Evolutionary conservation across 106 monocot species (phyloP), one percentile per base, ranked within the genome.

Genomic region (Triglochin maritima): DNA sequence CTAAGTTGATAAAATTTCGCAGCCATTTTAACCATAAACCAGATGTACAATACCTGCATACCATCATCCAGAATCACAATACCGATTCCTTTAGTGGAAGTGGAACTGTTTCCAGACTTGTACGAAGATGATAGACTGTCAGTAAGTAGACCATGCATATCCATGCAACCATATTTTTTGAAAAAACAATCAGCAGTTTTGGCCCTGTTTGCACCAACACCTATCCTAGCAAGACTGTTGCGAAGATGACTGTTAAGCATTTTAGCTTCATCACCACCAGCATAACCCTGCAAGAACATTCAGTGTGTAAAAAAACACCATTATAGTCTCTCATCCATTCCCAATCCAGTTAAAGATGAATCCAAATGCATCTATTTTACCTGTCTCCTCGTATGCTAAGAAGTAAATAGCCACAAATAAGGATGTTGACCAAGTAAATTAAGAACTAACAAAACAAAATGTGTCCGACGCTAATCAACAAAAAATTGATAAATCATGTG

Each of bases 31-130:
- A 52, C 52, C 11, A 52, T 8, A 11, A 55, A 55, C 4, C 14
- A 15, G 8, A 49, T 7, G 10, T 45, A 48, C 44, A 17, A 56
- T 80, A 95, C 95, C 94, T 90, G 95, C 85, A 96, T 88, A 11
- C 95, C 95, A 84, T 96, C 95, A 74, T 96, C 95, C 63, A 96
- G 57, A 77, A 96, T 74, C 49, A 74, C 76, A 60, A 69, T 59
- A 57, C 88, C 90, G 73, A 96, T 72, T 59, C 69, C 67, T 49
- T 64, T 67, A 70, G 46, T 47, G 2, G 47, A 60, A 70, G 46
- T 47, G 2, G 47, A 60, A 57, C 4, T 3, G 11, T 56, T 43
- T 73, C 66, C 65, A 63, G 49, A 75, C 12, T 73, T 58, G 45
- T n/a, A 29, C 29, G 29, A 29, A 29, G 29, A 29, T 29, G 29